Evolutionary conservation across 208 protist species (phyloP).

Genomic region (Wallacemonas sp.): DNA sequence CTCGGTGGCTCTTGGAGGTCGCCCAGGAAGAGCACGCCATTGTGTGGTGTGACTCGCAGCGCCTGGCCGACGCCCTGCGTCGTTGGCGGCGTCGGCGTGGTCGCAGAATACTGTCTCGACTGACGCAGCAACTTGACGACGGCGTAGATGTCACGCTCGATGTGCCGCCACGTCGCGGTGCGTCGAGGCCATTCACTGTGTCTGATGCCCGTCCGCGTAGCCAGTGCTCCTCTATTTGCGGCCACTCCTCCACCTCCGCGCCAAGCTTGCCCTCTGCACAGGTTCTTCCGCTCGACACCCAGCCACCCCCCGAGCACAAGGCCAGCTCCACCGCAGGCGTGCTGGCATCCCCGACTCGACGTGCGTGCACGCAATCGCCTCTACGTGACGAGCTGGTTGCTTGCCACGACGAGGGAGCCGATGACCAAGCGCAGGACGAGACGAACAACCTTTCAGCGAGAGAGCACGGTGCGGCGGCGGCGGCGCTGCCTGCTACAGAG

Average conservation of each 20-base stretch:
- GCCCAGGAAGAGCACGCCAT: conserved; percentile 42
- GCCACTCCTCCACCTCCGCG: background rate
- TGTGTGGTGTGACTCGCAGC: conserved; percentile 24
- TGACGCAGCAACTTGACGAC: conserved; percentile 6
- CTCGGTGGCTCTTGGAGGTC: conserved; percentile 34
- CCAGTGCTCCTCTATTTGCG: conserved; percentile 11
- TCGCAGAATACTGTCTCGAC: conserved; percentile 30
- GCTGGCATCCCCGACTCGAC: background rate
- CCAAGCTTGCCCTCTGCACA: background rate
- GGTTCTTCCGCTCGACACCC: too few species aligned
- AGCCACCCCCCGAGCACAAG: too few species aligned
- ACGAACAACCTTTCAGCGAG: background rate
- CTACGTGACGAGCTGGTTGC: background rate
- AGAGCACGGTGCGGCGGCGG: too few species aligned
- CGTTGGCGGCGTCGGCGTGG: conserved; percentile 62
- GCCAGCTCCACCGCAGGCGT: too few species aligned
- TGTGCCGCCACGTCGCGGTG: too few species aligned
- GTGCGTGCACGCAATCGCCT: background rate
- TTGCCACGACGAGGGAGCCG: too few species aligned
- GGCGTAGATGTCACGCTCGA: too few species aligned
- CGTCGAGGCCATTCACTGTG: too few species aligned
- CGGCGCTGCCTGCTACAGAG: background rate
- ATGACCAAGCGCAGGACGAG: background rate
- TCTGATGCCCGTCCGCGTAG: background rate
- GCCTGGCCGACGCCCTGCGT: conserved; percentile 23